Conservation (phyloP, 192 early-diverging fungal genomes). For the Rhizophagus clarus region DNA sequence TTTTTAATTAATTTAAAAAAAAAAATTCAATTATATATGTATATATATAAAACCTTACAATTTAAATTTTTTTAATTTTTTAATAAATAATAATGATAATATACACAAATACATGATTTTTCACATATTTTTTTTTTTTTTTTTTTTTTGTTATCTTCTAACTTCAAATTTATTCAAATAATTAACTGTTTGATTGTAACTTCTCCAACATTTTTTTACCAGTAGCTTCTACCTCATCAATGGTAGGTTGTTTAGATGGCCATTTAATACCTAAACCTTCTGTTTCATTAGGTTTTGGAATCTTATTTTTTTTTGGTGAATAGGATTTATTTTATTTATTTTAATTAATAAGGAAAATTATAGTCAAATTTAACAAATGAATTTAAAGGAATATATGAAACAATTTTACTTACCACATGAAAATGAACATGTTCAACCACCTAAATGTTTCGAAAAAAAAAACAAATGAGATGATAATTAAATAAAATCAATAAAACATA, state of each 20-base stretch:
- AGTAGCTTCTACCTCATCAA: neutral
- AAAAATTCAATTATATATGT: too few species aligned
- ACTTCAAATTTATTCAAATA: too few species aligned
- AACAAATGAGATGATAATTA: neutral
- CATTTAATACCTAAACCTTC: conserved; percentile 24
- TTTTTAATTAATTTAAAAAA: too few species aligned
- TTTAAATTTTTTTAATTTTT: too few species aligned
- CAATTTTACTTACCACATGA: conserved; percentile 59
- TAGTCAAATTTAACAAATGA: too few species aligned
- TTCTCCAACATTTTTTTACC: neutral
- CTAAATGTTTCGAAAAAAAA: conserved; percentile 41
- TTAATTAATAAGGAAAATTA: too few species aligned
- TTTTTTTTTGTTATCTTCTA: too few species aligned
- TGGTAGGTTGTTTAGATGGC: neutral
- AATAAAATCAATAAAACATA: neutral
- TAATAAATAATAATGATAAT: too few species aligned
- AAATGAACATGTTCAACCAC: conserved; percentile 93
- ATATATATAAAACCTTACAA: too few species aligned
- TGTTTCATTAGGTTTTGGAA: conserved; percentile 22
- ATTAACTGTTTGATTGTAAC: neutral
- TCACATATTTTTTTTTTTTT: too few species aligned
- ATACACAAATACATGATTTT: too few species aligned
- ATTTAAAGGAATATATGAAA: neutral
- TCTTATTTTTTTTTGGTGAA: neutral
- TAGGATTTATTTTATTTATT: too few species aligned